Evolutionary conservation across 352 stramenopile species (phyloP).

Genomic region (Phytophthora sojae): DNA sequence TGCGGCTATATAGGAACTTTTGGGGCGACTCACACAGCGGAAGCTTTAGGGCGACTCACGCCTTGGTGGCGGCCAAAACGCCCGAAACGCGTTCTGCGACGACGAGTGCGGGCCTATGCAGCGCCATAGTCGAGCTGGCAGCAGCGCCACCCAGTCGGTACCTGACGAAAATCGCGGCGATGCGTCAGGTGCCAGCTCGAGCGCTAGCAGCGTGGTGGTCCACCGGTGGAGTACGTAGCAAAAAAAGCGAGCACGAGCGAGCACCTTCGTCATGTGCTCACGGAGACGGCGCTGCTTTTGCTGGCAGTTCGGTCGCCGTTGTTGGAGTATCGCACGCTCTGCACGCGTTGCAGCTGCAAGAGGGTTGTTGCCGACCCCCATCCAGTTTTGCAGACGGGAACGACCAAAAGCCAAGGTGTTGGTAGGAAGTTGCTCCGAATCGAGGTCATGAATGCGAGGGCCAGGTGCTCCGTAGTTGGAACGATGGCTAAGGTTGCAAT

Average conservation of each 20-base stretch:
- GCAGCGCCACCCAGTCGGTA: neutral
- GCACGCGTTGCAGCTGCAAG: neutral
- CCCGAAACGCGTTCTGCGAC: slow-evolving; percentile 2
- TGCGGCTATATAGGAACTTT: no score
- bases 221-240: neutral
- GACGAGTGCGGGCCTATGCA: neutral
- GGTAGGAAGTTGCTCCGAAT: neutral
- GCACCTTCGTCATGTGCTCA: neutral
- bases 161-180: neutral
- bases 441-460: neutral
- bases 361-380: neutral
- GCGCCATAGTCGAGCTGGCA: neutral
- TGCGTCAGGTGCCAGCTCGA: neutral
- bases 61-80: neutral
- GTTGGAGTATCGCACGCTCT: neutral
- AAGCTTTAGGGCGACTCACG: neutral
- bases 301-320: neutral
- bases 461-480: neutral
- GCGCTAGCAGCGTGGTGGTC: neutral
- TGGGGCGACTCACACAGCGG: no score
- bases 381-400: neutral
- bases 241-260: neutral
- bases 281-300: neutral
- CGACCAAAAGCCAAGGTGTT: neutral
- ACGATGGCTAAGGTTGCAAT: neutral